phyloP scores from a whole-genome alignment of 2,329 filamentous ascomycete species.

The Allantophomopsis cytisporea region DNA sequence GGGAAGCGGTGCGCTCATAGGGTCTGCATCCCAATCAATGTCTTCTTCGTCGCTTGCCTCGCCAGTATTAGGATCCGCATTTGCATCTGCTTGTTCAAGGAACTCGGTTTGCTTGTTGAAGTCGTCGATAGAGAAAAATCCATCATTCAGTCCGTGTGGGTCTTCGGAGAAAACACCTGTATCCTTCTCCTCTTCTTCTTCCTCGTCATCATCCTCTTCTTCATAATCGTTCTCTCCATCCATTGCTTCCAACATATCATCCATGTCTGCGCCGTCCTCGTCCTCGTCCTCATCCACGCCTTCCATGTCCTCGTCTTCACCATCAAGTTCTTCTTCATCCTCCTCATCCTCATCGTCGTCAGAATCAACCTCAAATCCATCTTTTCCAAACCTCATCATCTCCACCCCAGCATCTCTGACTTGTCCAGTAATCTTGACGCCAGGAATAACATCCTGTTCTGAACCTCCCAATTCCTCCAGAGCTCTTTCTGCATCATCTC shows the following conservation, averaged over 20 bases:
- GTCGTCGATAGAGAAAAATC: slow-evolving; percentile 94
- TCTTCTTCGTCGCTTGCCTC: slow-evolving; percentile 72
- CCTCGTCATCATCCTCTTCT: slow-evolving; percentile 21
- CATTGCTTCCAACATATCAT: slow-evolving; percentile 13
- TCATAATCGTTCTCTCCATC: slow-evolving; percentile 21
- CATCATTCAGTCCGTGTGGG: slow-evolving; percentile 80
- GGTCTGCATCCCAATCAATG: slow-evolving; percentile 77
- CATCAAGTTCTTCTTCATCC: slow-evolving; percentile 23
- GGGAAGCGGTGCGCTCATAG: slow-evolving; percentile 31
- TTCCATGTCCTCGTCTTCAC: slow-evolving; percentile 20
- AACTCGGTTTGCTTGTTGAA: slow-evolving; percentile 92
- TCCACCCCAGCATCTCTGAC: slow-evolving; percentile 21
- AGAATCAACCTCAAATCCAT: slow-evolving; percentile 22
- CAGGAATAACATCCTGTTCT: slow-evolving; percentile 10
- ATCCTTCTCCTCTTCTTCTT: slow-evolving; percentile 31
- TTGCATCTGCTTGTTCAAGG: slow-evolving; percentile 73
- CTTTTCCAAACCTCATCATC: slow-evolving; percentile 22
- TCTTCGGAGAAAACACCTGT: slow-evolving; percentile 53
- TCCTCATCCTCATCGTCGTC: slow-evolving; percentile 17
- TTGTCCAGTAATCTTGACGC: slow-evolving; percentile 19
- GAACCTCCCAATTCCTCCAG: slow-evolving; percentile 19
- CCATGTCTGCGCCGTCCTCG: slow-evolving; percentile 18
- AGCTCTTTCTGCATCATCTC: slow-evolving; percentile 35
- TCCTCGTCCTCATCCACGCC: slow-evolving; percentile 15
- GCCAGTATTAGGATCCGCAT: slow-evolving; percentile 62